Evolutionary conservation across 176 grass and related monocot species (phyloP).

Genomic region (Cenchrus purpureus): DNA sequence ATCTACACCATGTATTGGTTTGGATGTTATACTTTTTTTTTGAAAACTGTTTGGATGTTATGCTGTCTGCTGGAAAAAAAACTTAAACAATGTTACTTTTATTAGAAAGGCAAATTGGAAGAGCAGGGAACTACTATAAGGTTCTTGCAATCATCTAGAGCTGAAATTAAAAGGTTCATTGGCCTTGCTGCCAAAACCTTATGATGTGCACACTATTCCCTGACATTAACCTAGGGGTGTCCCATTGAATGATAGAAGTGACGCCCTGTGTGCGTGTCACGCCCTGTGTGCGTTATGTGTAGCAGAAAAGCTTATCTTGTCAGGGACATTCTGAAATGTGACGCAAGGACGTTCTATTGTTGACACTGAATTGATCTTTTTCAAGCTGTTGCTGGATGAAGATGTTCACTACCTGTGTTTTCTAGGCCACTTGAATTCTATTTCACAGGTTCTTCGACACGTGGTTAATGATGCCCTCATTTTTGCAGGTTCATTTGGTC

Average conservation of each 20-base stretch:
- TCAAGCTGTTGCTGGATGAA: neutral
- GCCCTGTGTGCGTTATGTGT: neutral
- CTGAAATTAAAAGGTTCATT: neutral
- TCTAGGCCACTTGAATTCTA: slow-evolving; percentile 8
- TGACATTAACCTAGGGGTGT: neutral
- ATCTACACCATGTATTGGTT: neutral
- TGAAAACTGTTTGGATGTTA: neutral
- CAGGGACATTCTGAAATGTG: slow-evolving; percentile 1
- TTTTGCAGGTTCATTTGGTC: slow-evolving; percentile 91
- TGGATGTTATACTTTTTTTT: neutral
- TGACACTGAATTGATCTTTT: neutral
- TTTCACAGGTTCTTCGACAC: neutral
- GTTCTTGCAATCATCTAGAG: neutral
- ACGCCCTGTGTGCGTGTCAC: neutral
- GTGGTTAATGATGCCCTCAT: slow-evolving; percentile 17
- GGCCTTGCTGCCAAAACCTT: neutral
- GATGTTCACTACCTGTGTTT: slow-evolving; percentile 4
- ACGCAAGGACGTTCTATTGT: neutral
- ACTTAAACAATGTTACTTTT: neutral
- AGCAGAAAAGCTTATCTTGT: neutral
- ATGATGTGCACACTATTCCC: neutral
- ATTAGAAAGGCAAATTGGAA: slow-evolving; percentile 10
- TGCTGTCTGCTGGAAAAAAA: neutral
- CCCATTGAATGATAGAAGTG: neutral
- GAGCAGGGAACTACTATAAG: neutral